A percentile compares a stretch with the other conserved stretches of the same genome.
Evolutionary conservation across 169 alveolate genomes (phyloP).

Genomic region (Plasmodium sp.): DNA sequence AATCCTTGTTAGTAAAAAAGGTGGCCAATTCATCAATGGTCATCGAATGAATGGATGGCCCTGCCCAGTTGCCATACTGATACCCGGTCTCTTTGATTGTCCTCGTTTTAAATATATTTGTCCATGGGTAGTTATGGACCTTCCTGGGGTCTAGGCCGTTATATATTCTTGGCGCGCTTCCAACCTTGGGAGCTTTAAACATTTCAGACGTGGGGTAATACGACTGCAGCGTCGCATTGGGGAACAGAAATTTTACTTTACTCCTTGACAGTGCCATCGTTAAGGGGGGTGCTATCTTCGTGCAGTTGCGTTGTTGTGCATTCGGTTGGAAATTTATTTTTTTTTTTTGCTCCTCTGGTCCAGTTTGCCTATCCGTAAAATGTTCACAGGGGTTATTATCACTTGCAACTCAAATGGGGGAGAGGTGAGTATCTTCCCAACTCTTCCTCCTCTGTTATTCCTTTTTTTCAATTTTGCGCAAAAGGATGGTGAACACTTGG

Average conservation of each 20-base stretch:
- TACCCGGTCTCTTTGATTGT: conserved; percentile 83
- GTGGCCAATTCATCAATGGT: conserved; percentile 83
- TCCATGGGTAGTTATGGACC: conserved; percentile 81
- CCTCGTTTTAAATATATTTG: conserved; percentile 75
- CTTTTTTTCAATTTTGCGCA: neutral
- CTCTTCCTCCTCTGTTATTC: neutral
- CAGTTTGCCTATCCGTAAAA: neutral
- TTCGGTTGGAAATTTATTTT: neutral
- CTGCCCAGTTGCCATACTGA: conserved; percentile 79
- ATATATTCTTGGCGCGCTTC: conserved; percentile 79
- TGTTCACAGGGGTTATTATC: neutral
- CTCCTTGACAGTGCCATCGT: conserved; percentile 79
- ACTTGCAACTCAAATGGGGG: neutral
- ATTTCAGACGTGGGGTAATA: conserved; percentile 86
- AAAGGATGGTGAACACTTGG: neutral
- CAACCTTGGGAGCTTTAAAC: conserved; percentile 79
- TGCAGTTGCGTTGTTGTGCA: neutral
- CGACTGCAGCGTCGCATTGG: conserved; percentile 83
- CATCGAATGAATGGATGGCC: conserved; percentile 85
- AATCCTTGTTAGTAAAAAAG: conserved; percentile 78
- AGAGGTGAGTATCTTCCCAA: neutral
- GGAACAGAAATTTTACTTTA: conserved; percentile 75
- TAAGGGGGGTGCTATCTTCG: neutral
- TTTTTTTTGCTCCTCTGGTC: neutral
- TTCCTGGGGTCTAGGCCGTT: conserved; percentile 83